Conservation (phyloP, 1,139 yeast species). For the Sugiyamaella paludigena region DNA sequence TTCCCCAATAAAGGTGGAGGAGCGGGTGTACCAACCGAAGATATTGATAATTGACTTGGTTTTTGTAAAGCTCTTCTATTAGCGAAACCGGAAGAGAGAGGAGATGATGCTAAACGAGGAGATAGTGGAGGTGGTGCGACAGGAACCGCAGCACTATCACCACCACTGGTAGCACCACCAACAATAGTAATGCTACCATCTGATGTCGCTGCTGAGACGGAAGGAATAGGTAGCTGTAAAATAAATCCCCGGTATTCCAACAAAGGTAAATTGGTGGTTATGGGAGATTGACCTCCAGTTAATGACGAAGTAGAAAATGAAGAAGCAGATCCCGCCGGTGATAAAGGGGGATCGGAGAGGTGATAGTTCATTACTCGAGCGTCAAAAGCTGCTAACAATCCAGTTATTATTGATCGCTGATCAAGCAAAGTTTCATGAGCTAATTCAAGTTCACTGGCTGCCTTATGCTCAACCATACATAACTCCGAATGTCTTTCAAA, state of each 20-base stretch:
- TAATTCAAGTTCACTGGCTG: constrained; percentile 73
- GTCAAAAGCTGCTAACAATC: constrained; percentile 25
- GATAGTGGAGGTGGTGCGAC: constrained; percentile 26
- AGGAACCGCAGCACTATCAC: not conserved
- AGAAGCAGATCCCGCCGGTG: constrained; percentile 17
- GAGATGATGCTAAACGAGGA: constrained; percentile 20
- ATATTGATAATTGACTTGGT: constrained; percentile 4
- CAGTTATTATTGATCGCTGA: constrained; percentile 56
- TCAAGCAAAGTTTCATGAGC: constrained; percentile 78
- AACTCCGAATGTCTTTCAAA: constrained; percentile 86
- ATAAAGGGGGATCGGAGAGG: constrained; percentile 17
- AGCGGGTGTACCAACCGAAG: constrained; percentile 11
- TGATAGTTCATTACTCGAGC: constrained; percentile 8
- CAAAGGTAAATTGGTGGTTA: constrained; percentile 13
- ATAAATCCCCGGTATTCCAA: constrained; percentile 62
- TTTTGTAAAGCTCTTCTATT: constrained; percentile 17
- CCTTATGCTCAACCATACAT: constrained; percentile 81
- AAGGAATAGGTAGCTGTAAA: constrained; percentile 40
- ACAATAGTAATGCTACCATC: not conserved
- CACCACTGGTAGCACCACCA: not conserved
- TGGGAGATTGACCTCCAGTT: constrained; percentile 7
- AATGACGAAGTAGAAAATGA: constrained; percentile 14
- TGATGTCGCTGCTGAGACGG: constrained; percentile 12
- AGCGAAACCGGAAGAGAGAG: constrained; percentile 11
- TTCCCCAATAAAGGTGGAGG: constrained; percentile 25